These are phyloP conservation scores for Podaxis sp. DNA, from an alignment of 768 basidiomycete species.

Conservation along the genomic window DNA sequence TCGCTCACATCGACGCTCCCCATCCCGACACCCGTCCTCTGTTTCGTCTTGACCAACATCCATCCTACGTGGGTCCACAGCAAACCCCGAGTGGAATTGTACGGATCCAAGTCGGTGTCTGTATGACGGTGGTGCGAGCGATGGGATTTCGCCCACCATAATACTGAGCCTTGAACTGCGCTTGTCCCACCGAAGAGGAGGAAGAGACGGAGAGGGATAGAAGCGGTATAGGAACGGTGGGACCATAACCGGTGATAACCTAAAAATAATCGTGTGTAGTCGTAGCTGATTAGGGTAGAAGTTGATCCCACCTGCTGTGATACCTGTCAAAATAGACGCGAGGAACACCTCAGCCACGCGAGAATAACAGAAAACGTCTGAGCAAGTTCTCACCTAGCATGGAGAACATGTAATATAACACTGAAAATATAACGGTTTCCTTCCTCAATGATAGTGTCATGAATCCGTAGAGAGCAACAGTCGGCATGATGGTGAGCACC, in stretches of 20 bases:
- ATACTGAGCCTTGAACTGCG: slow-evolving; percentile 84
- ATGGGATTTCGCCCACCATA: slow-evolving; percentile 85
- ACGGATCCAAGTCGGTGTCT: slow-evolving; percentile 85
- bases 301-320: slow-evolving; percentile 44
- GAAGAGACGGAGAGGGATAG: slow-evolving; percentile 65
- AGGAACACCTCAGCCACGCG: slow-evolving; percentile 11
- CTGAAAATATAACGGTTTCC: slow-evolving; percentile 60
- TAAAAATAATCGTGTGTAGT: slow-evolving; percentile 22
- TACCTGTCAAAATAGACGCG: slow-evolving; percentile 32
- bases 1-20: slow-evolving; percentile 75
- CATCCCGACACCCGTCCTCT: slow-evolving; percentile 42
- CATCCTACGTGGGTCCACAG: slow-evolving; percentile 83
- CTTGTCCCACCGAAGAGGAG: slow-evolving; percentile 76
- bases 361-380: neutral
- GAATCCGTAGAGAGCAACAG: slow-evolving; percentile 68
- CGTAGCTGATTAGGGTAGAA: neutral
- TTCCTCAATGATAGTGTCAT: slow-evolving; percentile 42
- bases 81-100: slow-evolving; percentile 76
- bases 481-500: slow-evolving; percentile 70
- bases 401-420: slow-evolving; percentile 81
- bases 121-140: slow-evolving; percentile 84
- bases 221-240: slow-evolving; percentile 80
- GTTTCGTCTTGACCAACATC: slow-evolving; percentile 76
- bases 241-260: slow-evolving; percentile 88
- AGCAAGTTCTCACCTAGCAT: slow-evolving; percentile 62